Conservation (phyloP, 1,284 basidiomycete species). For the Tranzscheliella williamsii region DNA sequence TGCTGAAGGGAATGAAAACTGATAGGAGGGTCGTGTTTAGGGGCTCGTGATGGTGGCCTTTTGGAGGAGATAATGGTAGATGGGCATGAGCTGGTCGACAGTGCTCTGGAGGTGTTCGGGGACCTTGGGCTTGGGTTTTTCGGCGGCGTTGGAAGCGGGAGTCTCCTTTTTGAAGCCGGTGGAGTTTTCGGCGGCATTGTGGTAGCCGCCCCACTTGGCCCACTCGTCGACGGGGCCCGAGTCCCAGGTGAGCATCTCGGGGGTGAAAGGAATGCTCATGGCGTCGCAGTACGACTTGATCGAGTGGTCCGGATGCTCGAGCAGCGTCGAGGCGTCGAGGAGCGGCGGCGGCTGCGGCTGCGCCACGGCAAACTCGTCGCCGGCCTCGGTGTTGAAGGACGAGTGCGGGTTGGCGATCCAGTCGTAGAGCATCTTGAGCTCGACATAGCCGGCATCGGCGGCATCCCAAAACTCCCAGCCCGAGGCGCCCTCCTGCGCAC, state of each 20-base stretch:
- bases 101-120: slow-evolving; percentile 39
- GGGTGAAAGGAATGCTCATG: slow-evolving; percentile 49
- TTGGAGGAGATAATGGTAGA: slow-evolving; percentile 37
- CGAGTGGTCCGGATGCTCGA: slow-evolving; percentile 46
- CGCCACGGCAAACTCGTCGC: slow-evolving; percentile 13
- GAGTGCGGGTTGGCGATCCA: slow-evolving; percentile 53
- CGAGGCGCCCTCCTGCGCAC: slow-evolving; percentile 51
- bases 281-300: slow-evolving; percentile 47
- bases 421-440: slow-evolving; percentile 52
- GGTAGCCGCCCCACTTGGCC: slow-evolving; percentile 56
- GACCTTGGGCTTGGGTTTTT: slow-evolving; percentile 27
- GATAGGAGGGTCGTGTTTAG: background rate
- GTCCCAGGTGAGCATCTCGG: slow-evolving; percentile 54
- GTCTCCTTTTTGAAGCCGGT: slow-evolving; percentile 52
- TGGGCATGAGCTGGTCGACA: slow-evolving; percentile 22
- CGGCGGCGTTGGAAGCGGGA: slow-evolving; percentile 3
- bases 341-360: slow-evolving; percentile 52
- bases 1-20: no score
- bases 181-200: slow-evolving; percentile 51
- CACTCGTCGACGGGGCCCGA: slow-evolving; percentile 51
- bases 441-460: slow-evolving; percentile 51
- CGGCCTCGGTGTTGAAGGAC: slow-evolving; percentile 43
- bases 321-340: slow-evolving; percentile 45
- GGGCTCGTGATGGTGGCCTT: slow-evolving; percentile 30
- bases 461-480: slow-evolving; percentile 57